phyloP scores from a whole-genome alignment of 148 eudicot species.

The Cornus florida region DNA sequence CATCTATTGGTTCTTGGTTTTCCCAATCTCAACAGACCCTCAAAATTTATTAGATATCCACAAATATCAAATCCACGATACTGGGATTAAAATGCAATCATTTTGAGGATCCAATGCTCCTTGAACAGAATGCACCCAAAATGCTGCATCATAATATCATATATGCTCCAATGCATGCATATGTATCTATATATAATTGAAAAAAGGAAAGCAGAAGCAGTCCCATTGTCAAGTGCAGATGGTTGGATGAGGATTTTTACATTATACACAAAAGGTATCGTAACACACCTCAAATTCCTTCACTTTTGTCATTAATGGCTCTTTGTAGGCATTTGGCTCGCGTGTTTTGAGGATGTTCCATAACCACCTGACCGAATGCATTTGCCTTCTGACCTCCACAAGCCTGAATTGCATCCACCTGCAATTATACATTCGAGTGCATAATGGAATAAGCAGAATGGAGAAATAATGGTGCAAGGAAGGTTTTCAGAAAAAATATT shows the following conservation, averaged over 20 bases:
- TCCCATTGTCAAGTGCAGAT: not conserved
- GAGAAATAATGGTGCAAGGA: not conserved
- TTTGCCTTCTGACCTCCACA: constrained; percentile 87
- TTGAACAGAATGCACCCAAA: not conserved
- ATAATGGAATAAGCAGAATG: not conserved
- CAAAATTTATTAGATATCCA: too few species aligned
- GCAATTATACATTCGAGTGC: constrained; percentile 8
- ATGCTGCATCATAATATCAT: not conserved
- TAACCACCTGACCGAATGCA: constrained; percentile 68
- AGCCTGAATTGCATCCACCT: constrained; percentile 91
- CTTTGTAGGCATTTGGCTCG: constrained; percentile 79
- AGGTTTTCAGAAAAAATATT: too few species aligned
- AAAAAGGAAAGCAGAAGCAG: too few species aligned
- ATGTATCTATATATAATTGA: too few species aligned
- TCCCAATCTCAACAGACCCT: too few species aligned
- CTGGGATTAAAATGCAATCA: not conserved
- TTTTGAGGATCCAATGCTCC: not conserved
- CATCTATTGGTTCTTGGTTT: too few species aligned
- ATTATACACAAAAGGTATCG: not conserved
- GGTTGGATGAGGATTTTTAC: not conserved
- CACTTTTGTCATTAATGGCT: constrained; percentile 77
- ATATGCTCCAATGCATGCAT: not conserved
- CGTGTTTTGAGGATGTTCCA: constrained; percentile 79
- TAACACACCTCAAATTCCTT: constrained; percentile 78
- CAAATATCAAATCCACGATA: too few species aligned